Base-by-base conservation (phyloP, 768 basidiomycete species). In the Russula griseocarnosa region DNA sequence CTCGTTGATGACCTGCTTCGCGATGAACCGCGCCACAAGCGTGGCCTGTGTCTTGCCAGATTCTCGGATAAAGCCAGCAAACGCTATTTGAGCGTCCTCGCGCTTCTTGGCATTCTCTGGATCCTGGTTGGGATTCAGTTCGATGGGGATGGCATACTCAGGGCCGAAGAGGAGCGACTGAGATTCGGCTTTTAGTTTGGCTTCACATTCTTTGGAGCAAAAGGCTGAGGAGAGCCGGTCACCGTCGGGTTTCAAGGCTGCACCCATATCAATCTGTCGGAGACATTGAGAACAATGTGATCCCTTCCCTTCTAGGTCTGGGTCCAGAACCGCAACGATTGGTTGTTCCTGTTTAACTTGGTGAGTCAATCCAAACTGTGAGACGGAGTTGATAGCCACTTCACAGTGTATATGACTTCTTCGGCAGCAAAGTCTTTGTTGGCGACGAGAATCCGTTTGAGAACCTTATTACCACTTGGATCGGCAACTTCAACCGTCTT, bases 231-330 rank as follows among this genome's bases (percentile, higher is more conserved):
- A 68, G 58, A 90, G 79, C 32, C 79, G 79, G 68, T 87, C 85
- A 18, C 74, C 72, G 3, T 81, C 76, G 3, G 80, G 75, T 55
- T 73, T 74, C 58, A 88, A 72, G 16, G 79, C 77, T 57, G 76
- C 72, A 60, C 73, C 78, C 28, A 79, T 72, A 61, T 82, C 72
- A 58, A 92, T 80, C 55, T 71, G 69, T 42, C 87, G 82, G 68
- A 93, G 77, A 71, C 91, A 94, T 67, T 89, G 84, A 20, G 83
- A 81, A 71, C 91, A 94, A 67, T 92, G 78, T 3, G 83, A 82
- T 24, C 86, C 86, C 56, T 82, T 81, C 42, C 78, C 77, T 74
- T 88, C 82, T 22, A 94, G 77, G 69, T 93, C 92, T 0, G 76
- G 70, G 69, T 93, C 92, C 24, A 94, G 82, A 32, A 78, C 84